A percentile compares a stretch with the other conserved stretches of the same genome.
Conservation (phyloP, 306 rosid genomes). For the Oxytropis ochrocephala region DNA sequence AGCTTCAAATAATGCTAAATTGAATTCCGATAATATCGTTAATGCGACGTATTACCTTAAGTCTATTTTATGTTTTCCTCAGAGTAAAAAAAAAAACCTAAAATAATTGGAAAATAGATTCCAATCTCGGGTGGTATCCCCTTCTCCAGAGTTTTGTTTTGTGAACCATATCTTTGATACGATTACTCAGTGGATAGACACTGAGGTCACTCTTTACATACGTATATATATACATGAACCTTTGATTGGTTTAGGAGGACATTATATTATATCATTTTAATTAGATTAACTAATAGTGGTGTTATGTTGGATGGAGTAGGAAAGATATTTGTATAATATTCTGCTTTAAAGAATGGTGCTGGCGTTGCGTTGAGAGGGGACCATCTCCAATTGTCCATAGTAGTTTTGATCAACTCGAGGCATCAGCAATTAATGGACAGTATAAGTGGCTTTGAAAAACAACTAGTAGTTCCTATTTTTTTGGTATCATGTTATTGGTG, state of each 20-base stretch:
- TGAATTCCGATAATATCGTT: not conserved
- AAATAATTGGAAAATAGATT: not conserved
- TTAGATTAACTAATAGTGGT: not conserved
- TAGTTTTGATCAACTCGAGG: no score
- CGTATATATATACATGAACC: not conserved
- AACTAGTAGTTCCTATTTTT: no score
- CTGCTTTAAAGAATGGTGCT: not conserved
- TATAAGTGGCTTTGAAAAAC: no score
- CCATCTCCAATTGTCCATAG: no score
- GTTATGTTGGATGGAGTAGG: constrained; percentile 15
- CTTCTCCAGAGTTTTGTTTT: not conserved
- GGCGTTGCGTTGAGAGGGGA: no score
- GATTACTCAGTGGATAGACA: constrained; percentile 28
- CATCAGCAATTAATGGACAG: no score
- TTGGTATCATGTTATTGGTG: no score
- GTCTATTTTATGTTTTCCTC: not conserved
- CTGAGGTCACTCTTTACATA: constrained; percentile 8
- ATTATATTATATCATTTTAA: not conserved
- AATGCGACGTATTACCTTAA: not conserved
- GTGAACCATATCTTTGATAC: constrained; percentile 27
- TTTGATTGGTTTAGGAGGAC: constrained; percentile 18
- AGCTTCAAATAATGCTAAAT: not conserved
- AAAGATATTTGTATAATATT: constrained; percentile 15
- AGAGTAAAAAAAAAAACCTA: not conserved
- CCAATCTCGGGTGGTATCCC: not conserved